phyloP scores from a whole-genome alignment of 2,329 filamentous ascomycete genomes.

The Penicillium sp. region DNA sequence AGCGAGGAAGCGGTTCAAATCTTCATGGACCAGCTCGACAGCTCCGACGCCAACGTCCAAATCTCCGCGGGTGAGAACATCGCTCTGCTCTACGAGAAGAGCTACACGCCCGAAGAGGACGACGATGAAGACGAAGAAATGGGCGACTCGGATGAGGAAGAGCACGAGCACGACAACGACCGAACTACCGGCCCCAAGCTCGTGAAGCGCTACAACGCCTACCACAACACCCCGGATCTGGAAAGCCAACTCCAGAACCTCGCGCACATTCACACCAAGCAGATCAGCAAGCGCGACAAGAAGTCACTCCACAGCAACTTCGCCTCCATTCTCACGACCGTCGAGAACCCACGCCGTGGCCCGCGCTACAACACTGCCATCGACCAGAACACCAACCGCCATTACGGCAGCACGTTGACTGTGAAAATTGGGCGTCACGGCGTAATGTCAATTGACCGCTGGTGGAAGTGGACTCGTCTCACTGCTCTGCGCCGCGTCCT shows the following conservation, averaged over 20 bases:
- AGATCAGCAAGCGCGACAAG: slow-evolving; percentile 67
- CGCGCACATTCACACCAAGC: slow-evolving; percentile 61
- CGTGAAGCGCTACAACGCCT: slow-evolving; percentile 68
- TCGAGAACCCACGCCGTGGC: slow-evolving; percentile 67
- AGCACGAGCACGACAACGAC: slow-evolving; percentile 47
- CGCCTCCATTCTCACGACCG: slow-evolving; percentile 64
- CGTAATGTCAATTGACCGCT: slow-evolving; percentile 67
- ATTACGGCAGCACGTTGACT: slow-evolving; percentile 64
- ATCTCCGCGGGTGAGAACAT: slow-evolving; percentile 78
- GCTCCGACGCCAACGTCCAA: slow-evolving; percentile 70
- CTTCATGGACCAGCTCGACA: slow-evolving; percentile 83
- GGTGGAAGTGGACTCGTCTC: slow-evolving; percentile 72
- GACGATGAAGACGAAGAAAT: slow-evolving; percentile 59
- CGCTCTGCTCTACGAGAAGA: slow-evolving; percentile 78
- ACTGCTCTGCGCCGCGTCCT: slow-evolving; percentile 63
- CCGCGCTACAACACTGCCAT: slow-evolving; percentile 68
- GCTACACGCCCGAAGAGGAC: slow-evolving; percentile 60
- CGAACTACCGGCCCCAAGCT: slow-evolving; percentile 45
- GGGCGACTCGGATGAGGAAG: slow-evolving; percentile 35
- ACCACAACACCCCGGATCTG: slow-evolving; percentile 64
- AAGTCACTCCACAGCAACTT: slow-evolving; percentile 69
- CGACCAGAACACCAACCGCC: slow-evolving; percentile 59
- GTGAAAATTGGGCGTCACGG: slow-evolving; percentile 61
- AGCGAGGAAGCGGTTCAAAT: slow-evolving; percentile 75
- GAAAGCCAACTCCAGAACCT: slow-evolving; percentile 61